A percentile compares a stretch with the other conserved stretches of the same genome.
These are phyloP conservation scores for Taphrina wiesneri DNA, from an alignment of 1,139 yeast species.

Conservation along the genomic window DNA sequence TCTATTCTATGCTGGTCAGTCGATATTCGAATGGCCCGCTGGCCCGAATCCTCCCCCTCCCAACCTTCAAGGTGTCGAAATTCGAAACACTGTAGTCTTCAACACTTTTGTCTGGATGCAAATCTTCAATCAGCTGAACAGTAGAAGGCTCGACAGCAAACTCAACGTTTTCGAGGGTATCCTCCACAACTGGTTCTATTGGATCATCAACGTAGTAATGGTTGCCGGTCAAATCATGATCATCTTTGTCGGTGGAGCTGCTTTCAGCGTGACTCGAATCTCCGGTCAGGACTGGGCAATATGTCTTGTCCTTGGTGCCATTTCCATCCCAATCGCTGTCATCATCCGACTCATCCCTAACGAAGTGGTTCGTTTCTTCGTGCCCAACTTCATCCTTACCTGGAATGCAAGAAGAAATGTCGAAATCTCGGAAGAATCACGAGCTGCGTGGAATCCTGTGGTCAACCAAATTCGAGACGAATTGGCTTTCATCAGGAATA, in stretches of 20 bases:
- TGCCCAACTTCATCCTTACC: conserved; percentile 53
- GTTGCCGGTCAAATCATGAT: conserved; percentile 82
- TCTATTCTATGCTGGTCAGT: conserved; percentile 73
- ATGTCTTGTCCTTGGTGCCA: conserved; percentile 77
- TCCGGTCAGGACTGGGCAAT: conserved; percentile 88
- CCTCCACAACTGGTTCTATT: conserved; percentile 77
- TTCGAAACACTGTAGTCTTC: conserved; percentile 72
- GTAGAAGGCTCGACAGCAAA: conserved; percentile 89
- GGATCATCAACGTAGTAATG: conserved; percentile 68
- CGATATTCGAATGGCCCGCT: conserved; percentile 51
- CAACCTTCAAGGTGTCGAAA: conserved; percentile 37
- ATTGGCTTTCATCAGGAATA: conserved; percentile 45
- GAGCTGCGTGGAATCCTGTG: conserved; percentile 49
- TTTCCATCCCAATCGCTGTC: conserved; percentile 78
- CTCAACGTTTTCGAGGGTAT: conserved; percentile 81
- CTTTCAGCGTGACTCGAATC: conserved; percentile 77
- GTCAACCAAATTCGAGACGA: conserved; percentile 50
- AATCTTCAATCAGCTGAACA: conserved; percentile 86
- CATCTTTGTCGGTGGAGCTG: conserved; percentile 97
- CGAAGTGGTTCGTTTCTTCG: conserved; percentile 65
- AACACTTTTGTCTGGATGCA: conserved; percentile 98
- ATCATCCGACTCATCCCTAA: conserved; percentile 77
- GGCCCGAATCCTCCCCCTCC: conserved; percentile 46
- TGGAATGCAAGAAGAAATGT: conserved; percentile 41
- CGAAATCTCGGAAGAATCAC: conserved; percentile 33